These are phyloP conservation scores for sorghum (Sorghum bicolor) DNA, from an alignment of 176 grass and related monocot genomes.

Conservation along the genomic window Sorghum_bicolor_NCBIv3 NC_012875.2:37703501-37704000, in stretches of 20 bases:
- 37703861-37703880: not conserved
- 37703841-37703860: not conserved
- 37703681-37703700: not conserved
- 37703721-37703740: not conserved
- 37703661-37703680: not conserved
- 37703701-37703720: constrained; percentile 17
- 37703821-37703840: not conserved
- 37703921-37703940: constrained; percentile 68
- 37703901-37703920: constrained; percentile 54
- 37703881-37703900: constrained; percentile 52
- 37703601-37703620: constrained; percentile 65
- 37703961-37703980: not conserved
- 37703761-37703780: not conserved
- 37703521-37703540: constrained; percentile 70
- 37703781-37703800: constrained; percentile 73
- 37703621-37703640: not conserved
- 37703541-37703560: constrained; percentile 78
- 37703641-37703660: not conserved
- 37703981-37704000: not conserved
- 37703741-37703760: not conserved
- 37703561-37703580: constrained; percentile 67
- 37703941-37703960: not conserved
- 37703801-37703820: constrained; percentile 63
- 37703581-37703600: constrained; percentile 84
- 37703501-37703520: constrained; percentile 91